Evolutionary conservation across 306 rosid genomes (phyloP).

Genomic region (Glycyrrhiza uralensis): DNA sequence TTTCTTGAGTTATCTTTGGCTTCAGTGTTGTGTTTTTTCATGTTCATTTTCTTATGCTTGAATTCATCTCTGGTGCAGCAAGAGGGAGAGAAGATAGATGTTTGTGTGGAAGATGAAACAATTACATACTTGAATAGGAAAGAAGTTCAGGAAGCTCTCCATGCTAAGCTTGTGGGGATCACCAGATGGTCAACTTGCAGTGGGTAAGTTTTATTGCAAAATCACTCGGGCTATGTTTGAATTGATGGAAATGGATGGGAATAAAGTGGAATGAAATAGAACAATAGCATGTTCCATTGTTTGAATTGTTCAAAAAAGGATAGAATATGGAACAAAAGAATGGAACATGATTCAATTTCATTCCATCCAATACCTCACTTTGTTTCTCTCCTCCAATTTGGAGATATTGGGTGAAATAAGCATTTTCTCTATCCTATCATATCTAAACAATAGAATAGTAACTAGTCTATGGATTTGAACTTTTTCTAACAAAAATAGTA

Average conservation of each 20-base stretch:
- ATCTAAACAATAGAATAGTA: not conserved
- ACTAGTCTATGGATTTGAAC: too few species aligned
- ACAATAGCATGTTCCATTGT: too few species aligned
- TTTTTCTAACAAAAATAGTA: too few species aligned
- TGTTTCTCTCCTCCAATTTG: not conserved
- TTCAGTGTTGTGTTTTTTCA: not conserved
- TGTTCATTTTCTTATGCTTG: not conserved
- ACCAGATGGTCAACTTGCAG: conserved; percentile 52
- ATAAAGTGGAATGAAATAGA: not conserved
- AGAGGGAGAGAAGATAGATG: conserved; percentile 51
- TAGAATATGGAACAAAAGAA: too few species aligned
- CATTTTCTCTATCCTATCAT: not conserved
- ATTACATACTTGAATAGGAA: conserved; percentile 52
- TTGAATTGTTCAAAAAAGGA: too few species aligned
- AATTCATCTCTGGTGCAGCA: conserved; percentile 24
- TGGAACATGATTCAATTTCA: too few species aligned
- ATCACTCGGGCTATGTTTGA: not conserved
- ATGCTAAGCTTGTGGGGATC: conserved; percentile 64
- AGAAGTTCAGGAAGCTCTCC: conserved; percentile 65
- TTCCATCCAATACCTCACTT: not conserved
- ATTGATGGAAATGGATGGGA: not conserved
- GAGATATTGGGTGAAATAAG: not conserved
- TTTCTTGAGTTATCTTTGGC: not conserved
- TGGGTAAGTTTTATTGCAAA: conserved; percentile 36
- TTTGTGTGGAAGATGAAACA: conserved; percentile 64